Evolutionary conservation across 345 rosid species (phyloP), one percentile per base, ranked within the genome.

Genomic region (Diplotaxis tenuifolia): DNA sequence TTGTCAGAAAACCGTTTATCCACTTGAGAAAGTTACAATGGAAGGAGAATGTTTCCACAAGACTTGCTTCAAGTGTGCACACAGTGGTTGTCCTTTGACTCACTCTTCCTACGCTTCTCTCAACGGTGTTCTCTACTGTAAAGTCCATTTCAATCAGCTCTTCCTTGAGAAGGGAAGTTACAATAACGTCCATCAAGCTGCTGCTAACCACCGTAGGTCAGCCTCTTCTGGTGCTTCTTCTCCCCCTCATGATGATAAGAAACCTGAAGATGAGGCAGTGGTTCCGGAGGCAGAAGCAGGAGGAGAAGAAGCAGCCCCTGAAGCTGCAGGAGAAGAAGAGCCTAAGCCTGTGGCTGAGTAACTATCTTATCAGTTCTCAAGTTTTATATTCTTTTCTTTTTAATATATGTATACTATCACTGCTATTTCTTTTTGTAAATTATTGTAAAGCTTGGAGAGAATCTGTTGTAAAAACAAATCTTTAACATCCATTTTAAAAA

Each of bases 101-200:
- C 99, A 89, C 78, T 96, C 99, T 47, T 86, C 92, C 0, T 96
- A 90, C 72, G 97, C 97, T 4, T 87, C 99, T 27, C 97, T 89
- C 9, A 82, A 96, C 4, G 99, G 98, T 6, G 90, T 86, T 53
- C 88, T 96, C 34, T 96, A 96, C 75, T 96, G 99, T 86, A 96
- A 88, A 90, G 91, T 86, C 72, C 99, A 96, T 79, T 90, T 89
- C 56, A 87, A 88, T 45, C 98, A 91, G 77, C 86, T 96, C 25
- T 92, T 96, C 86, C 87, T 88, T 82, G 99, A 92, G 89, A 96
- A 96, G 81, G 99, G 99, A 1, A 89, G 77, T 77, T 95, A 89
- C 74, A 84, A 71, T 72, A 91, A 96, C 34, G 94, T 95, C 64
- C 96, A 92, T 54, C 78, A 89, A 82, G 84, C 88, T 1, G 89